A percentile compares a stretch with the other conserved stretches of the same genome.
Evolutionary conservation across 495 filamentous ascomycete species (phyloP).

Genomic region (Trichoderma orchidacearum): DNA sequence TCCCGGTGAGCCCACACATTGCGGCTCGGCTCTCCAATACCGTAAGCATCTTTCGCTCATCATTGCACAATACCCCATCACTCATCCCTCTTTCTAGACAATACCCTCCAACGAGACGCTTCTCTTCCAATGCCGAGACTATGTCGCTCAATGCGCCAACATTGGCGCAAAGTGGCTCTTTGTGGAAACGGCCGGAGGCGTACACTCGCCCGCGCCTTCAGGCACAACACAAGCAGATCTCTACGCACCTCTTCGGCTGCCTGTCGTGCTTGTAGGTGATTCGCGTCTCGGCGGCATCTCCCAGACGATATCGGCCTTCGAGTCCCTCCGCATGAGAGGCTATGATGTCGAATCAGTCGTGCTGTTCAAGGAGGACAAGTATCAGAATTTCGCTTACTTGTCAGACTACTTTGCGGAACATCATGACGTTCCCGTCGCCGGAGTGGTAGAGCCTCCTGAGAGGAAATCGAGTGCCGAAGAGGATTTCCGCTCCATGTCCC

Average conservation of each 20-base stretch:
- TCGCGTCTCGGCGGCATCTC: conserved; percentile 61
- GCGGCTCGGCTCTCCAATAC: conserved; percentile 34
- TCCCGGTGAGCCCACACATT: conserved; percentile 62
- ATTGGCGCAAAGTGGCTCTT: conserved; percentile 30
- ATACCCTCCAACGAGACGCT: conserved; percentile 35
- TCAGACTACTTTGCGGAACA: conserved; percentile 41
- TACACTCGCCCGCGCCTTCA: conserved; percentile 58
- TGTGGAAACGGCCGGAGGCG: conserved; percentile 66
- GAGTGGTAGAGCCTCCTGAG: conserved; percentile 39
- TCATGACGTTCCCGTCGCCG: conserved; percentile 38
- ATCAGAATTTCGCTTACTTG: conserved; percentile 53
- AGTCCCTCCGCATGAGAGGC: conserved; percentile 56
- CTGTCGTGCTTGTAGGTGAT: conserved; percentile 60
- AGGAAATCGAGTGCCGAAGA: conserved; percentile 22
- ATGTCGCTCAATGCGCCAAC: conserved; percentile 30
- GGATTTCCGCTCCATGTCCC: conserved; percentile 31
- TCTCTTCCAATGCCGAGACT: conserved; percentile 28
- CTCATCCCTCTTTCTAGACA: conserved; percentile 7
- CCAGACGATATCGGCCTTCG: conserved; percentile 59
- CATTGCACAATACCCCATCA: neutral
- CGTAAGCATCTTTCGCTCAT: neutral
- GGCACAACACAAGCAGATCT: conserved; percentile 64
- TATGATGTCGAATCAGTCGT: conserved; percentile 58
- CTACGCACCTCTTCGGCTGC: conserved; percentile 55
- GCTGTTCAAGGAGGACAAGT: conserved; percentile 46